Evolutionary conservation across 257 asterid genomes (phyloP).

Genomic region (Scutellaria barbata): DNA sequence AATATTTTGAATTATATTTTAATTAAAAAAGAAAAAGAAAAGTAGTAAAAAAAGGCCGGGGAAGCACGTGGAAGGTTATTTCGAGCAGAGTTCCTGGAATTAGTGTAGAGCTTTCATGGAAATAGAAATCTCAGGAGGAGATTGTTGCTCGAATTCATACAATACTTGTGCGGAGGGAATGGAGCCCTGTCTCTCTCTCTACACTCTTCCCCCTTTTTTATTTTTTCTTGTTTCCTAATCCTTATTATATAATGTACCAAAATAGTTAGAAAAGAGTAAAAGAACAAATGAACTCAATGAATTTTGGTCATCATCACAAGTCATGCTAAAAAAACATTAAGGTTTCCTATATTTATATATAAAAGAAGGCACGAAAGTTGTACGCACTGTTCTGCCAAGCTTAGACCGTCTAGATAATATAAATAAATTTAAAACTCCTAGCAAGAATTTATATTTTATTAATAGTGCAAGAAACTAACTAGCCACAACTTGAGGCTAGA

Average conservation of each 20-base stretch:
- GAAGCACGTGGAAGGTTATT: slow-evolving; percentile 67
- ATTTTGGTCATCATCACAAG: neutral
- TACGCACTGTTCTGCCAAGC: slow-evolving; percentile 32
- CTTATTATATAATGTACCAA: slow-evolving; percentile 6
- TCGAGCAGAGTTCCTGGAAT: slow-evolving; percentile 70
- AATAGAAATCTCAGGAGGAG: slow-evolving; percentile 50
- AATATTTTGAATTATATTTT: neutral
- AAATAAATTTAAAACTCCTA: slow-evolving; percentile 26
- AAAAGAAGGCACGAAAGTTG: neutral
- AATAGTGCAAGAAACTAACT: slow-evolving; percentile 18
- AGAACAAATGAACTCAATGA: neutral
- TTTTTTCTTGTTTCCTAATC: slow-evolving; percentile 4
- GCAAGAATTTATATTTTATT: slow-evolving; percentile 3
- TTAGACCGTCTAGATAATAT: slow-evolving; percentile 13
- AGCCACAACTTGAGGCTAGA: no score
- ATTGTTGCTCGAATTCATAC: slow-evolving; percentile 52
- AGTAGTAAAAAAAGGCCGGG: slow-evolving; percentile 30
- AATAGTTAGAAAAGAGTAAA: neutral
- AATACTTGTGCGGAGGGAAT: slow-evolving; percentile 42
- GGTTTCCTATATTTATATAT: neutral
- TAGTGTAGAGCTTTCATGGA: slow-evolving; percentile 47
- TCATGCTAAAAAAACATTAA: no score
- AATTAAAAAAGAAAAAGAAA: no score
- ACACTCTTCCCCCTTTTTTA: neutral
- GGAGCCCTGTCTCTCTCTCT: slow-evolving; percentile 36